Evolutionary conservation across 805 yeast genomes (phyloP), one percentile per base, ranked within the genome.

Genomic region (Ogataea neopini): DNA sequence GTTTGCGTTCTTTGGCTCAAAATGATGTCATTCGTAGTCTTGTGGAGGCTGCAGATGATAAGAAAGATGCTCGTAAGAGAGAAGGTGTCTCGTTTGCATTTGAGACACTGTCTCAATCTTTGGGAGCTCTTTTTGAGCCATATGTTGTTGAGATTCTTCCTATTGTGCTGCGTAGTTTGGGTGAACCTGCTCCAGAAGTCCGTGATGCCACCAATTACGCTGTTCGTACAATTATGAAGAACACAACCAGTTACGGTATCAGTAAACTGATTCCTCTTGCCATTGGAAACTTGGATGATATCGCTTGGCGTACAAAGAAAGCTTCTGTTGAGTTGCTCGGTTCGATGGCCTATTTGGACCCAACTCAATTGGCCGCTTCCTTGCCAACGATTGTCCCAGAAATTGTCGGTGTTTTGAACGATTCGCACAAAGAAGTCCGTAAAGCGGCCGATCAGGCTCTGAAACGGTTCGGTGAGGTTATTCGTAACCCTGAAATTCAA

Each of bases 301-400:
- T 11, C 47, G 85, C 95, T 0, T 94, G 99, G 99, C 79, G 99
- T 70, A 82, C 96, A 0, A 94, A 94, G 71, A 88, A 90, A 69
- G 99, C 98, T 3, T 88, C 98, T 6, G 98, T 94, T 15, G 98
- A 94, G 64, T 71, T 94, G 44, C 77, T 94, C 39, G 99, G 99
- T 68, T 83, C 96, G 19, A 94, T 94, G 99, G 99, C 99, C 0
- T 94, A 90, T 65, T 75, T 94, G 52, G 97, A 92, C 61, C 99
- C 99, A 3, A 77, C 94, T 2, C 99, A 94, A 63, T 74, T 94
- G 56, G 89, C 97, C 1, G 79, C 91, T 0, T 89, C 97, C 0
- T 73, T 94, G 57, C 86, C 97, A 0, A 81, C 83, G 0, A 92
- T 94, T 70, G 88, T 94, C 51, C 99, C 99, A 1, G 96, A 92